Base-by-base conservation (phyloP, 805 yeast species). In the Osmozyma mogii region DNA sequence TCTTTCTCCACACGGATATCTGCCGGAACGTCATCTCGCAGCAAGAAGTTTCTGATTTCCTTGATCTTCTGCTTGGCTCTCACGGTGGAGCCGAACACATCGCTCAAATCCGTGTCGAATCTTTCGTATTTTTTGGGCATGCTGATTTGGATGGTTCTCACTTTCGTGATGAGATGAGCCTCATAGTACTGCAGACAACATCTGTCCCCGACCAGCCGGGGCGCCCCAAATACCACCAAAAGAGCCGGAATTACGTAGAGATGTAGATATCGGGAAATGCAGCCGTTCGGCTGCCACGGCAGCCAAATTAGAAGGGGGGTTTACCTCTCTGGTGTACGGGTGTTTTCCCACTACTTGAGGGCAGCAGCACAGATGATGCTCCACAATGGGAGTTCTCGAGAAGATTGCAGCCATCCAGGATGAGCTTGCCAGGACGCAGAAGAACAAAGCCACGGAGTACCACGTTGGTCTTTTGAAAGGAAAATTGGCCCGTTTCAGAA, bases 401-500 rank as follows among this genome's bases (percentile, higher is more conserved):
- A 87, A 84, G 51, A 87, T 87, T 45, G 77, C 77, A 36, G 84
- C 78, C 60, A 87, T 89, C 58, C 94, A 88, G 59, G 85, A 78
- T 59, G 98, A 89, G 56, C 77, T 89, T 68, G 75, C 95, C 19
- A 72, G 96, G 38, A 89, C 98, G 18, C 98, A 89, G 54, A 89
- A 92, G 65, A 89, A 89, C 52, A 89, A 89, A 60, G 97, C 98
- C 39, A 89, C 98, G 1, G 97, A 89, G 64, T 88, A 92, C 56
- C 98, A 89, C 54, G 70, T 89, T 49, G 97, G 98, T 40, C 71
- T 89, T 15, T 65, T 92, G 31, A 88, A 89, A 58, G 98, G 97
- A 31, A 92, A 89, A 54, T 71, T 92, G 24, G 98, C 98, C 7
- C 70, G 94, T 40, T 83, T 83, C 49, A 72, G 97, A 50, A 78